Evolutionary conservation across 345 rosid genomes (phyloP).

Genomic region (Euphorbia tirucalli): DNA sequence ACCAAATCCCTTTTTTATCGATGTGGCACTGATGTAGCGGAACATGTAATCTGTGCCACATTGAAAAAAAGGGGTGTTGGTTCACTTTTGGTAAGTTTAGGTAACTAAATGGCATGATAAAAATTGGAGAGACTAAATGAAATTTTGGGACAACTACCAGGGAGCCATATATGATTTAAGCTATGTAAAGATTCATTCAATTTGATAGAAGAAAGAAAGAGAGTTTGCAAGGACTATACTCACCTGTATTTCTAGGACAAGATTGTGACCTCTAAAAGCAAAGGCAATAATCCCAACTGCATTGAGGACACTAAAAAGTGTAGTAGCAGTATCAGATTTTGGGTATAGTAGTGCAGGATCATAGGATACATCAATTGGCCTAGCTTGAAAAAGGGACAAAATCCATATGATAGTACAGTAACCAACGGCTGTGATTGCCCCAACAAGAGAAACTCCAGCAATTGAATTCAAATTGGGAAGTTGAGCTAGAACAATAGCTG

Average conservation of each 20-base stretch:
- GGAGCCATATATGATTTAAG: too few relatives aligned
- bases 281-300: conserved; percentile 54
- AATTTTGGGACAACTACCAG: too few relatives aligned
- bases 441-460: conserved; percentile 56
- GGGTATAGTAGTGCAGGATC: conserved; percentile 15
- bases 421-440: conserved; percentile 55
- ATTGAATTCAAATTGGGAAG: conserved; percentile 66
- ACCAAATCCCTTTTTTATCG: too few relatives aligned
- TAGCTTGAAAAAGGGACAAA: conserved; percentile 28
- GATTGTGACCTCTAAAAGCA: conserved; percentile 67
- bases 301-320: conserved; percentile 31
- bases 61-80: too few relatives aligned
- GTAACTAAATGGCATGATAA: too few relatives aligned
- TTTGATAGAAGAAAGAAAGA: not conserved
- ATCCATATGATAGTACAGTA: conserved; percentile 53
- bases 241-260: conserved; percentile 65
- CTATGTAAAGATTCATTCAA: too few relatives aligned
- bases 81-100: too few relatives aligned
- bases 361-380: conserved; percentile 32
- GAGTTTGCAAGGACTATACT: not conserved
- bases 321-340: conserved; percentile 18
- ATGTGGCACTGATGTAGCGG: too few relatives aligned
- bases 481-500: conserved; percentile 45
- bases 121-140: too few relatives aligned
- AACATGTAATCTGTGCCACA: too few relatives aligned